These are phyloP conservation scores for Ajuga reptans DNA, from an alignment of 305 asterid genomes.

Conservation along the genomic window DNA sequence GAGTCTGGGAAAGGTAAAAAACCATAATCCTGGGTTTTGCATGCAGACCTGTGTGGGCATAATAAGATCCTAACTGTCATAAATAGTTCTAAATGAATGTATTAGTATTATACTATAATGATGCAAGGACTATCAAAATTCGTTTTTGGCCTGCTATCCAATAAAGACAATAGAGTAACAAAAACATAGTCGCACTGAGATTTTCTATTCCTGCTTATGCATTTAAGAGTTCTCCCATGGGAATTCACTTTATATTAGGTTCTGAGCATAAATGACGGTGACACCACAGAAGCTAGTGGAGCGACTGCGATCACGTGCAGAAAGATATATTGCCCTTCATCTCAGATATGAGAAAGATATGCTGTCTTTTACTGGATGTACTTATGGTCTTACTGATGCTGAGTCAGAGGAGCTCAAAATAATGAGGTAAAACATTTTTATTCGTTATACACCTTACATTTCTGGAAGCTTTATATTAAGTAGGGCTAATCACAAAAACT, in stretches of 20 bases:
- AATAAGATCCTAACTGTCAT: conserved; percentile 7
- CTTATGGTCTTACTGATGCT: conserved; percentile 63
- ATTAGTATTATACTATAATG: not conserved
- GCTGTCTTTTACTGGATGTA: conserved; percentile 96
- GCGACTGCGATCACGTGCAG: conserved; percentile 60
- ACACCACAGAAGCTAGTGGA: conserved; percentile 95
- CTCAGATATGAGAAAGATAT: conserved; percentile 93
- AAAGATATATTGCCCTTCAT: conserved; percentile 79
- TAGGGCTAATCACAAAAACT: not conserved
- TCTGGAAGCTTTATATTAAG: conserved; percentile 12
- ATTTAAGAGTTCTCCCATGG: conserved; percentile 37
- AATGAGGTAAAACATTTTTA: conserved; percentile 61
- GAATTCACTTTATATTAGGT: conserved; percentile 57
- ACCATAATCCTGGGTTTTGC: conserved; percentile 10
- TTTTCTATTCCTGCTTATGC: conserved; percentile 32
- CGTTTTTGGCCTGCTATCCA: not conserved
- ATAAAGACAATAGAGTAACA: not conserved
- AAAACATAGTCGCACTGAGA: not conserved
- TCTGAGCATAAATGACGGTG: conserved; percentile 78
- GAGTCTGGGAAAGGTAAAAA: conserved; percentile 73
- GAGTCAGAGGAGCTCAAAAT: conserved; percentile 78
- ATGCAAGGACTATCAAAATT: not conserved
- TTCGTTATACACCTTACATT: not conserved
- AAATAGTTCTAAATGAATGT: conserved; percentile 1
- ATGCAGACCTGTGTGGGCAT: conserved; percentile 17